Evolutionary conservation across 768 basidiomycete species (phyloP).

Genomic region (Suillus weaverae): DNA sequence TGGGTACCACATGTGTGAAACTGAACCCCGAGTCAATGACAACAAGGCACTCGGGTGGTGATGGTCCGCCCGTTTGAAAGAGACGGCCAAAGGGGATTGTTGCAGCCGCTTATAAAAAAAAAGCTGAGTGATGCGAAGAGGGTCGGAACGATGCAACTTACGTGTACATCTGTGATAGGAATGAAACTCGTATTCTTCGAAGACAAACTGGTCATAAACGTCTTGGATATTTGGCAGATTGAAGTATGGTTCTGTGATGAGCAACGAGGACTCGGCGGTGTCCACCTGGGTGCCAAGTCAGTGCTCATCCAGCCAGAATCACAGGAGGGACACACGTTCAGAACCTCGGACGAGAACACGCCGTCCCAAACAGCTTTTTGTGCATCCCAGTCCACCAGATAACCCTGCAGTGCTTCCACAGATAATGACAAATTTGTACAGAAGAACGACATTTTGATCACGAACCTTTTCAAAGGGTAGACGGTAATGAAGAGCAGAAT

Average conservation of each 20-base stretch:
- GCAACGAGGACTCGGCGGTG: conserved; percentile 67
- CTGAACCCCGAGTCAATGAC: conserved; percentile 92
- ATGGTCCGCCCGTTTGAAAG: conserved; percentile 50
- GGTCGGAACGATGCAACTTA: conserved; percentile 42
- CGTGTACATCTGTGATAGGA: conserved; percentile 81
- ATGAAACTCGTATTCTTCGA: conserved; percentile 94
- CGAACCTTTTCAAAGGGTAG: conserved; percentile 86
- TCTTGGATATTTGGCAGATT: conserved; percentile 92
- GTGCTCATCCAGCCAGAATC: conserved; percentile 3
- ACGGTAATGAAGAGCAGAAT: conserved; percentile 78
- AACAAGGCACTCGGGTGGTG: conserved; percentile 75
- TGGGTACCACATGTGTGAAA: conserved; percentile 89
- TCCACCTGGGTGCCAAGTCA: conserved; percentile 55
- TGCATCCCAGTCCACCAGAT: conserved; percentile 92
- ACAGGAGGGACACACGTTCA: conserved; percentile 49
- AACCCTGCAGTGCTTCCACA: conserved; percentile 60
- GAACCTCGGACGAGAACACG: conserved; percentile 70
- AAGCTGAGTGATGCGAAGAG: conserved; percentile 22
- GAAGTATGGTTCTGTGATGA: conserved; percentile 94
- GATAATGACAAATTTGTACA: conserved; percentile 9
- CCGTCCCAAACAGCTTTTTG: conserved; percentile 95
- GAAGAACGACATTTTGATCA: conserved; percentile 6
- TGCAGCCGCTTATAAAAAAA: conserved; percentile 65
- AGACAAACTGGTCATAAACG: conserved; percentile 91
- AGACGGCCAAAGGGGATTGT: conserved; percentile 73